Conservation (phyloP, 176 grass and related monocot species). For the Rhynchospora pubera region DNA sequence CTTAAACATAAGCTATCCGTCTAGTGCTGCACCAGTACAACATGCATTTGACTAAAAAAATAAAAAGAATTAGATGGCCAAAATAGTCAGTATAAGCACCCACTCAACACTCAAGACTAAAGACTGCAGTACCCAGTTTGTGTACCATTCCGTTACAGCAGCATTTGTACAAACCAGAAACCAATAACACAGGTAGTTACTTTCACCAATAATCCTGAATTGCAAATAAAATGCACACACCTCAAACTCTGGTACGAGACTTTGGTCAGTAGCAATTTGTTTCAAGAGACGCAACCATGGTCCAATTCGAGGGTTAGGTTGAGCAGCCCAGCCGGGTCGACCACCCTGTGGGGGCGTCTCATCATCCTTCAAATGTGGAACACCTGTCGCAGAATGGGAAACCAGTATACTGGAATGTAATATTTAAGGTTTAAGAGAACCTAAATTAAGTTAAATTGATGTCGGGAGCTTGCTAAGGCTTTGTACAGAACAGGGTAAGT, state of each 20-base stretch:
- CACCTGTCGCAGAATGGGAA: constrained; percentile 33
- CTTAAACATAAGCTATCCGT: background rate
- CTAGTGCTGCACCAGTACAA: background rate
- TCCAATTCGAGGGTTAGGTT: constrained; percentile 70
- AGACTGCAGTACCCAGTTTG: background rate
- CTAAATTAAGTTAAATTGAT: constrained; percentile 1
- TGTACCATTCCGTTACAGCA: background rate
- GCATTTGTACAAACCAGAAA: constrained; percentile 4
- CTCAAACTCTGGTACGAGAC: constrained; percentile 92
- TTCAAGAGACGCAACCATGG: constrained; percentile 75
- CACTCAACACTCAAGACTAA: background rate
- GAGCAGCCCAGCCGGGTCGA: constrained; percentile 68
- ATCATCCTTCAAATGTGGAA: constrained; percentile 72
- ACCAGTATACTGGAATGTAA: background rate
- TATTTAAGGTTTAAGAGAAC: constrained; percentile 1
- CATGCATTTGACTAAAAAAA: background rate
- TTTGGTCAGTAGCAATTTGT: constrained; percentile 50
- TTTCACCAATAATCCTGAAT: background rate
- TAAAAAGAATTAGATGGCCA: background rate
- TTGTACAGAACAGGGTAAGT: background rate
- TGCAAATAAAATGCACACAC: constrained; percentile 19
- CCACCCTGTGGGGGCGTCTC: constrained; percentile 76
- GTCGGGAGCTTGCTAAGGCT: background rate
- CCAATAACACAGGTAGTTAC: background rate
- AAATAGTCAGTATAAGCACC: background rate